Evolutionary conservation across 352 stramenopile species (phyloP), one percentile per base, ranked within the genome.

Genomic region (Phytopythium aichiense): DNA sequence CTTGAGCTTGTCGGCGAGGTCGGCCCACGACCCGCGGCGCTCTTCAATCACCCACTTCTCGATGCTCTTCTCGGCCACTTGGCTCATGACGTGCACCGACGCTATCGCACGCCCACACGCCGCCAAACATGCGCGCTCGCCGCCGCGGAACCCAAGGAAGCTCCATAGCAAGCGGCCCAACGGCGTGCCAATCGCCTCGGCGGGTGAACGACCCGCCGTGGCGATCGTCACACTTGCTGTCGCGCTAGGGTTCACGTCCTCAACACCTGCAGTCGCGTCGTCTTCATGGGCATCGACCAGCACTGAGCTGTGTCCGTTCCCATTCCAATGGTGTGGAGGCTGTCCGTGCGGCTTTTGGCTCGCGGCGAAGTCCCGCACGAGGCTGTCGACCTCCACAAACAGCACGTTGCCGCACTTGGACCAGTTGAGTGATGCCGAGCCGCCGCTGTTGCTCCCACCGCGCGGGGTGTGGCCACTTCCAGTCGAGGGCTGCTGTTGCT

Each of bases 1-100:
- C 48, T 83, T 81, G 0, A 95, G 59, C 1, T 74, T 66, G 43
- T 77, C 58, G 6, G 87, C 79, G 33, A 93, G 67, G 8, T 75
- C 79, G 12, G 79, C 69, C 85, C 85, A 94, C 43, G 72, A 69
- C 0, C 78, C 80, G 23, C 73, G 74, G 5, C 85, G 80, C 43
- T 92, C 83, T 59, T 92, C 84, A 48, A 95, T 92, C 16, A 93
- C 69, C 84, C 84, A 93, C 48, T 89, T 90, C 64, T 93, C 85
- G 40, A 95, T 92, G 58, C 84, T 90, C 40, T 86, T 84, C 62
- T 95, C 87, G 0, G 83, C 70, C 8, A 94, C 80, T 20, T 86
- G 74, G 60, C 81, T 89, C 85, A 95, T 93, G 5, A 92, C 75
- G 30, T 92, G 74, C 15, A 95, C 87, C 0, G 81, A 94, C 37